These are phyloP conservation scores for Cadophora sp. DNA, from an alignment of 2,329 filamentous ascomycete genomes.

Conservation along the genomic window DNA sequence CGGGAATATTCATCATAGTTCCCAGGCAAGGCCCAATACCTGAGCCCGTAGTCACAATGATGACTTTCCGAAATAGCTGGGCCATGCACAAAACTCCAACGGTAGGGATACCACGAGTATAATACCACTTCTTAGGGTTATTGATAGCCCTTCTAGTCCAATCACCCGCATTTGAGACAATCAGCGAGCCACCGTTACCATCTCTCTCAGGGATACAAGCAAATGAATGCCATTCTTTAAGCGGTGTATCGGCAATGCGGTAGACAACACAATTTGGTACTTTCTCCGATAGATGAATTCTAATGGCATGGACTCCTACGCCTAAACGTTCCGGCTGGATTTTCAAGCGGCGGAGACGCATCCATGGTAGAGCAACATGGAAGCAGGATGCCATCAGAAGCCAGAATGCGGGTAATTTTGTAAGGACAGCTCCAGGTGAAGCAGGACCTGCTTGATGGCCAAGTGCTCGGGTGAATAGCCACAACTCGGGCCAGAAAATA, in stretches of 20 bases:
- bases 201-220: slow-evolving; percentile 59
- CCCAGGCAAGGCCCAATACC: slow-evolving; percentile 50
- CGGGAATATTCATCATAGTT: slow-evolving; percentile 42
- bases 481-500: slow-evolving; percentile 57
- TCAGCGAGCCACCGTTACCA: slow-evolving; percentile 56
- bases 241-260: slow-evolving; percentile 55
- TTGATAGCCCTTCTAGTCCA: slow-evolving; percentile 62
- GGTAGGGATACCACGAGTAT: slow-evolving; percentile 58
- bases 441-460: slow-evolving; percentile 24
- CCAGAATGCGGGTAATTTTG: slow-evolving; percentile 59
- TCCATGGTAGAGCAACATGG: slow-evolving; percentile 64
- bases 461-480: slow-evolving; percentile 46
- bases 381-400: slow-evolving; percentile 59
- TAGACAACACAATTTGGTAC: slow-evolving; percentile 51
- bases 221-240: slow-evolving; percentile 64
- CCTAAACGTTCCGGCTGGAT: slow-evolving; percentile 61
- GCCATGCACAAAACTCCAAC: slow-evolving; percentile 48
- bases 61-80: slow-evolving; percentile 45
- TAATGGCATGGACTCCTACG: slow-evolving; percentile 60
- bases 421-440: slow-evolving; percentile 32
- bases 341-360: slow-evolving; percentile 59
- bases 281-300: slow-evolving; percentile 59
- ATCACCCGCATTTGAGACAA: slow-evolving; percentile 64
- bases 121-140: slow-evolving; percentile 57
- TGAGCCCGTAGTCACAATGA: slow-evolving; percentile 49